Evolutionary conservation across 2,329 filamentous ascomycete species (phyloP).

Genomic region (Ceratocystis huliohia): DNA sequence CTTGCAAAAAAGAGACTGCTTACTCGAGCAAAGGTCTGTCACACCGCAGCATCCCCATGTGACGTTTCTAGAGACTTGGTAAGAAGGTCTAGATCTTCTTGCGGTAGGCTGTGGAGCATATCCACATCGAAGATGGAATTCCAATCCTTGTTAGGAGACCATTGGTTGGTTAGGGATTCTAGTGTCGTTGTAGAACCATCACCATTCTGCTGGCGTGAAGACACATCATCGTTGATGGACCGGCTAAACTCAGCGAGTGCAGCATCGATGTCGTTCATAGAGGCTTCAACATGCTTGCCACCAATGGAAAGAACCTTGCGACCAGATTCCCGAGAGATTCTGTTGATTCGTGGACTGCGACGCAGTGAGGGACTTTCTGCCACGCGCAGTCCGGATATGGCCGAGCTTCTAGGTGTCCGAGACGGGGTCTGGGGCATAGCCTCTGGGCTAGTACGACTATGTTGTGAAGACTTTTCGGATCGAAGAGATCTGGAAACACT

Average conservation of each 20-base stretch:
- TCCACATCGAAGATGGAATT: conserved; percentile 10
- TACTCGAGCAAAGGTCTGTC: background rate
- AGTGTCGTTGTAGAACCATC: background rate
- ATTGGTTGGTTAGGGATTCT: conserved; percentile 11
- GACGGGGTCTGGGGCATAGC: conserved; percentile 37
- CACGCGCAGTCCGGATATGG: conserved; percentile 23
- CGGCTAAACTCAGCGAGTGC: conserved; percentile 18
- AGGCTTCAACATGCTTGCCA: conserved; percentile 16
- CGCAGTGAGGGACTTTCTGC: conserved; percentile 29
- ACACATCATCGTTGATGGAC: conserved; percentile 11
- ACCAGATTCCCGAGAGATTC: background rate
- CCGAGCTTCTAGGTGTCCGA: conserved; percentile 30
- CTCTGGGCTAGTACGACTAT: conserved; percentile 32
- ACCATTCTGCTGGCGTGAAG: background rate
- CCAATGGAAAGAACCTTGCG: conserved; percentile 13
- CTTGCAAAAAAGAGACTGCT: background rate
- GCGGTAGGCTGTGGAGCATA: conserved; percentile 6
- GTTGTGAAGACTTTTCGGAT: conserved; percentile 34
- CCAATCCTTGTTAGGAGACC: conserved; percentile 19
- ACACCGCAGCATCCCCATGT: background rate
- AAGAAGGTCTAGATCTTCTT: conserved; percentile 2
- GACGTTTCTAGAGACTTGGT: conserved; percentile 5
- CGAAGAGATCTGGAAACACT: conserved; percentile 47
- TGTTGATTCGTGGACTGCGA: conserved; percentile 32
- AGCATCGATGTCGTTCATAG: conserved; percentile 20